Conservation (phyloP, 768 basidiomycete species). For the Leccinum longicurvipes region DNA sequence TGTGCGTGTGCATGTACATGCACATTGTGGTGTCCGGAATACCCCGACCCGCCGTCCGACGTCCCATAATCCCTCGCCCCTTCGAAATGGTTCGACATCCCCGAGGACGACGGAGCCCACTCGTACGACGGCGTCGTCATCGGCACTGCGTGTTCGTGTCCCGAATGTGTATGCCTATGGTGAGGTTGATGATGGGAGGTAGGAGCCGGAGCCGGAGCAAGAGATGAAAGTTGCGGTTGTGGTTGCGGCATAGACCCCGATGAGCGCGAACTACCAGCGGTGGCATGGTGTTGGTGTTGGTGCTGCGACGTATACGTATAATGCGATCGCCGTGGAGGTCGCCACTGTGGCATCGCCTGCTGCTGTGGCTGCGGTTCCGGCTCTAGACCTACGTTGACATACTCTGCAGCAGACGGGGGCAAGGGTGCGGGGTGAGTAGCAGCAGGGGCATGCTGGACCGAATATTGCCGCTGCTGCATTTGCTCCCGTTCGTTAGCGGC, state of each 20-base stretch:
- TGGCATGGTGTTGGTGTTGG: constrained; percentile 2
- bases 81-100: constrained; percentile 2
- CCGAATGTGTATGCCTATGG: constrained; percentile 5
- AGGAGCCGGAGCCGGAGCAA: background rate
- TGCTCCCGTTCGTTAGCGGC: no score
- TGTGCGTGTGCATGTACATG: constrained; percentile 15
- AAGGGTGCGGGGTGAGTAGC: no score
- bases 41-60: background rate
- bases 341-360: no score
- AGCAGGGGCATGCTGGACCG: no score
- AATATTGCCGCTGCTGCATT: no score
- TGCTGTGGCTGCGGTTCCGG: no score
- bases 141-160: constrained; percentile 15
- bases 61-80: background rate
- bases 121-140: constrained; percentile 11
- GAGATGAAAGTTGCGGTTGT: background rate
- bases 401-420: no score
- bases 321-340: constrained; percentile 1
- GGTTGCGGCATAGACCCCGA: constrained; percentile 2
- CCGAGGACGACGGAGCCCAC: constrained; percentile 14
- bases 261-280: background rate
- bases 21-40: background rate
- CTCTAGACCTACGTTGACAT: no score
- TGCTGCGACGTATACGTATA: constrained; percentile 25
- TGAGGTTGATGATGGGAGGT: background rate